phyloP scores from a whole-genome alignment of 2,329 filamentous ascomycete species.

The Neofusicoccum kwambonambiense region DNA sequence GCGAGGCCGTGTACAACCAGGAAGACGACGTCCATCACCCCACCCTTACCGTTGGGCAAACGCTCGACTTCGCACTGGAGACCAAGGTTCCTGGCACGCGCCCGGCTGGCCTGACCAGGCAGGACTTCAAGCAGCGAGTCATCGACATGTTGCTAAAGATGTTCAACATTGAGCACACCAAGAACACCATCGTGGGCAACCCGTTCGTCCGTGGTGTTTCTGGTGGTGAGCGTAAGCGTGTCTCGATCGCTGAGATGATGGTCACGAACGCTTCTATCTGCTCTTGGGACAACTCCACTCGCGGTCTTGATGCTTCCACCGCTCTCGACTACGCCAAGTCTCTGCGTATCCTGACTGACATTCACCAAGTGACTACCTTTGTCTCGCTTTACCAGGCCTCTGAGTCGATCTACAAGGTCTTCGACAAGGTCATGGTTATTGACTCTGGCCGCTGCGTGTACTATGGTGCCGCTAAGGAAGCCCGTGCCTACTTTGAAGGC shows the following conservation, averaged over 20 bases:
- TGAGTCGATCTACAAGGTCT: slow-evolving; percentile 75
- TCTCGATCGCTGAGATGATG: slow-evolving; percentile 82
- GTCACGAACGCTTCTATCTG: slow-evolving; percentile 68
- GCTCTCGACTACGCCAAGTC: slow-evolving; percentile 51
- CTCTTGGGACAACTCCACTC: slow-evolving; percentile 58
- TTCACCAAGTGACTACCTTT: slow-evolving; percentile 80
- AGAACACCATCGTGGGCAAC: slow-evolving; percentile 81
- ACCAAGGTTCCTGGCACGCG: slow-evolving; percentile 81
- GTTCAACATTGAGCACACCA: slow-evolving; percentile 91
- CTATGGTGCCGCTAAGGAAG: slow-evolving; percentile 67
- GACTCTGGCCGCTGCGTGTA: slow-evolving; percentile 74
- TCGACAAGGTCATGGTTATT: slow-evolving; percentile 83
- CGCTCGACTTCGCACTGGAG: slow-evolving; percentile 79
- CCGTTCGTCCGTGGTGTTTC: slow-evolving; percentile 77
- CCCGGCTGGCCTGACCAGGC: slow-evolving; percentile 69
- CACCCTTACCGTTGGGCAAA: slow-evolving; percentile 84
- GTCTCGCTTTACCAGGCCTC: slow-evolving; percentile 85
- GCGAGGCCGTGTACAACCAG: slow-evolving; percentile 82
- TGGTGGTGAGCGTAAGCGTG: slow-evolving; percentile 76
- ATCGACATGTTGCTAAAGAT: slow-evolving; percentile 76
- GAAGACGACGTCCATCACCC: slow-evolving; percentile 85
- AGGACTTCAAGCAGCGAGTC: slow-evolving; percentile 74
- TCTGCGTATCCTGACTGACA: slow-evolving; percentile 66
- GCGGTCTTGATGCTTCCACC: slow-evolving; percentile 50
- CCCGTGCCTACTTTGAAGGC: slow-evolving; percentile 71